phyloP scores from a whole-genome alignment of 805 yeast species.

The Candida succiphila region DNA sequence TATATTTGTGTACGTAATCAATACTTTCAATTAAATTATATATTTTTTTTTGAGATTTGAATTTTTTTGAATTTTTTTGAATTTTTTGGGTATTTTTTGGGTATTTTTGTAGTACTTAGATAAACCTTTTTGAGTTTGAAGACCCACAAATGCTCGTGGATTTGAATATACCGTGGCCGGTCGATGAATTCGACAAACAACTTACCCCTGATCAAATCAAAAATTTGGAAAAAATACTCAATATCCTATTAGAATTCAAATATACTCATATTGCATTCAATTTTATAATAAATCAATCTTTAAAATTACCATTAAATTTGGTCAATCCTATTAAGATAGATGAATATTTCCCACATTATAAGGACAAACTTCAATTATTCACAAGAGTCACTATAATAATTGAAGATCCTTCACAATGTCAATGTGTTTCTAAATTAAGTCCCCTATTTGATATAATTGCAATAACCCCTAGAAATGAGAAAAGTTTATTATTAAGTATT shows the following conservation, averaged over 20 bases:
- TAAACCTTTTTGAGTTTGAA: too few species aligned
- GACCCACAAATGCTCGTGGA: slow-evolving; percentile 42
- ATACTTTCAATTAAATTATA: neutral
- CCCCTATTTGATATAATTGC: slow-evolving; percentile 68
- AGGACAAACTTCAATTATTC: slow-evolving; percentile 32
- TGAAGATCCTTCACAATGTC: slow-evolving; percentile 71
- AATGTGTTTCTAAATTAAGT: slow-evolving; percentile 36
- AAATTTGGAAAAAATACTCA: slow-evolving; percentile 37
- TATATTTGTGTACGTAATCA: neutral
- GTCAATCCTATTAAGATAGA: slow-evolving; percentile 31
- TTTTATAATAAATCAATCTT: slow-evolving; percentile 34
- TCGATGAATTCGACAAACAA: slow-evolving; percentile 30
- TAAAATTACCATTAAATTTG: slow-evolving; percentile 38
- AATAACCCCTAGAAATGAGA: slow-evolving; percentile 72
- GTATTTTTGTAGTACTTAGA: neutral
- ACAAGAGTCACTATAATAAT: slow-evolving; percentile 69
- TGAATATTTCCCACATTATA: slow-evolving; percentile 23
- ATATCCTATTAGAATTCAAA: slow-evolving; percentile 49
- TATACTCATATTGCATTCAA: slow-evolving; percentile 75
- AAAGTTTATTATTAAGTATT: slow-evolving; percentile 65
- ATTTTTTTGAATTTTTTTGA: neutral
- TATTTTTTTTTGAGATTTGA: neutral
- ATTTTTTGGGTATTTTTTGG: neutral
- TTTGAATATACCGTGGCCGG: slow-evolving; percentile 70
- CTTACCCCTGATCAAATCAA: slow-evolving; percentile 33